Conservation (phyloP, 768 basidiomycete genomes). For the Tylopilus vinaceipallidus region DNA sequence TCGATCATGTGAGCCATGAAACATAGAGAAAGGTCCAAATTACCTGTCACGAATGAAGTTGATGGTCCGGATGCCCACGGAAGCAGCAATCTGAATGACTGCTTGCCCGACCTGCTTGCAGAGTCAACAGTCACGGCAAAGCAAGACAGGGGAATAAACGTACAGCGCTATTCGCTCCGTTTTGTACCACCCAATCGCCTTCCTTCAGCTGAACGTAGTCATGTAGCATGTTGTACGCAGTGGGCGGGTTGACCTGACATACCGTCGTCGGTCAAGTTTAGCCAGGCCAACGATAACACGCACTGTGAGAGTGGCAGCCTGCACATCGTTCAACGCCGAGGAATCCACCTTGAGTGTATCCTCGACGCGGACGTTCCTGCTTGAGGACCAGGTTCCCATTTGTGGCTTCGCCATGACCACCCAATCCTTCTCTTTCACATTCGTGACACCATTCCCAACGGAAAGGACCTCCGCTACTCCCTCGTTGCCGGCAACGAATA, state of each 20-base stretch:
- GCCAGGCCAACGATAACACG: conserved; percentile 14
- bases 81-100: conserved; percentile 82
- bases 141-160: conserved; percentile 21
- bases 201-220: conserved; percentile 61
- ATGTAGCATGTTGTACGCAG: conserved; percentile 79
- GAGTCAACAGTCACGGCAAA: background rate
- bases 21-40: background rate
- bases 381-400: conserved; percentile 72
- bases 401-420: conserved; percentile 70
- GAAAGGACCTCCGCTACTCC: conserved; percentile 66
- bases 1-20: background rate
- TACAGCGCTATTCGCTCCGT: conserved; percentile 83
- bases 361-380: conserved; percentile 46
- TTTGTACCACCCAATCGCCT: conserved; percentile 84
- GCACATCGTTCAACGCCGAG: conserved; percentile 49
- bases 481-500: conserved; percentile 75
- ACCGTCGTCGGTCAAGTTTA: background rate
- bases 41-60: conserved; percentile 79
- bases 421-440: conserved; percentile 60
- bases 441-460: conserved; percentile 53
- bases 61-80: conserved; percentile 68
- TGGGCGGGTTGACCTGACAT: conserved; percentile 73
- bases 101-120: conserved; percentile 69
- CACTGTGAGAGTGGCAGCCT: conserved; percentile 77
- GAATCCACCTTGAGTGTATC: conserved; percentile 64